Evolutionary conservation across 805 yeast species (phyloP).

Genomic region (Barnettozyma populi): DNA sequence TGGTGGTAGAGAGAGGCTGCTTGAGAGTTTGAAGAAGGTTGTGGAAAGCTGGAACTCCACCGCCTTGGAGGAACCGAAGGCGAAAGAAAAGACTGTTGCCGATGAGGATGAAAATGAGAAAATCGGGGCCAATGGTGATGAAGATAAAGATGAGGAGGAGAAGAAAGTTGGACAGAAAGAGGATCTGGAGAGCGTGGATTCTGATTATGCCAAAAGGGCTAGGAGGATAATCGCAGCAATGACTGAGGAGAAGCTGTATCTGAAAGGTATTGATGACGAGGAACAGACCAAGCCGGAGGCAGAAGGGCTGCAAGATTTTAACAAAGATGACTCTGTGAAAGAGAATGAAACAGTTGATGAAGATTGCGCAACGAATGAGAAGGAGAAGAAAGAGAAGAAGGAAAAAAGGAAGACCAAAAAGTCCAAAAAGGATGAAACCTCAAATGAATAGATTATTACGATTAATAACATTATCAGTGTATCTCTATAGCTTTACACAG

Average conservation of each 20-base stretch:
- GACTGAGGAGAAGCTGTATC: conserved; percentile 14
- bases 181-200: conserved; percentile 23
- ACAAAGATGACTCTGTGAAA: neutral
- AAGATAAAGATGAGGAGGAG: conserved; percentile 2
- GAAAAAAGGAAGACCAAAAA: neutral
- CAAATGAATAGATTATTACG: neutral
- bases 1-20: conserved; percentile 55
- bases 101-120: neutral
- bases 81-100: neutral
- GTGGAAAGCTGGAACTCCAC: conserved; percentile 7
- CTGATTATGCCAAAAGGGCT: conserved; percentile 24
- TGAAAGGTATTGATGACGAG: conserved; percentile 16
- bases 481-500: neutral
- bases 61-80: neutral
- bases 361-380: neutral
- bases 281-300: conserved; percentile 5
- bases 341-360: neutral
- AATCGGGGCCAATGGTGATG: neutral
- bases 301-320: neutral
- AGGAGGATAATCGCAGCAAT: conserved; percentile 19
- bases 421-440: neutral
- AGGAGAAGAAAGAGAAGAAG: neutral
- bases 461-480: too few species aligned
- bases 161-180: conserved; percentile 6
- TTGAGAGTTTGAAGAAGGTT: conserved; percentile 51